phyloP scores from a whole-genome alignment of 768 basidiomycete genomes.

The Hortiboletus campestris region DNA sequence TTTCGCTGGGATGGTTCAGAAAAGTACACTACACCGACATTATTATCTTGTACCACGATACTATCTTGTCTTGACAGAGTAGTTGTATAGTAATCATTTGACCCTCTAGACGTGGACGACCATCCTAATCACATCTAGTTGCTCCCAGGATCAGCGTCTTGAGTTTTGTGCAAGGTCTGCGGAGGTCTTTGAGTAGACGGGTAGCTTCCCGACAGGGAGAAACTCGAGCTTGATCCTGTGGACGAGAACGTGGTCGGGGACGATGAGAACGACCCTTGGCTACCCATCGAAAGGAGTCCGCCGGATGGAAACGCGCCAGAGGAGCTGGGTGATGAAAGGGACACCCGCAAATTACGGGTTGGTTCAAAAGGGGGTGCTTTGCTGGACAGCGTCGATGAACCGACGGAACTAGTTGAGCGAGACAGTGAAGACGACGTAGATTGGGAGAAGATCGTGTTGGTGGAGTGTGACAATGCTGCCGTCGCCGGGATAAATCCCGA shows the following conservation, averaged over 20 bases:
- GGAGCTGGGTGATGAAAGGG: constrained; percentile 20
- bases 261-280: constrained; percentile 18
- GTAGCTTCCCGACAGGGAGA: constrained; percentile 13
- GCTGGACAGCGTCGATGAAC: constrained; percentile 47
- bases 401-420: constrained; percentile 28
- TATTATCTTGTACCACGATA: neutral
- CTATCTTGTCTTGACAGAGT: neutral
- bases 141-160: constrained; percentile 7
- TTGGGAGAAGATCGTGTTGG: constrained; percentile 18
- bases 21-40: neutral
- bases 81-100: constrained; percentile 8
- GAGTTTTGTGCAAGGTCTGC: constrained; percentile 4
- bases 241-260: constrained; percentile 13
- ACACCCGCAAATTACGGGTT: constrained; percentile 26
- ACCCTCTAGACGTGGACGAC: constrained; percentile 11
- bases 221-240: constrained; percentile 8
- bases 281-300: constrained; percentile 9
- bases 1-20: too few relatives aligned
- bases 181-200: constrained; percentile 15
- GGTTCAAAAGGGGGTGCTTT: constrained; percentile 58
- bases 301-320: constrained; percentile 15
- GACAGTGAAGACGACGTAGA: constrained; percentile 25
- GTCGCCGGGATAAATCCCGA: constrained; percentile 13
- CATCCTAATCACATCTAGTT: constrained; percentile 11
- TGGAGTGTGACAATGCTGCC: constrained; percentile 12